Conservation (phyloP, 139 green algal species). For the Chlamydomonas schloesseri region DNA sequence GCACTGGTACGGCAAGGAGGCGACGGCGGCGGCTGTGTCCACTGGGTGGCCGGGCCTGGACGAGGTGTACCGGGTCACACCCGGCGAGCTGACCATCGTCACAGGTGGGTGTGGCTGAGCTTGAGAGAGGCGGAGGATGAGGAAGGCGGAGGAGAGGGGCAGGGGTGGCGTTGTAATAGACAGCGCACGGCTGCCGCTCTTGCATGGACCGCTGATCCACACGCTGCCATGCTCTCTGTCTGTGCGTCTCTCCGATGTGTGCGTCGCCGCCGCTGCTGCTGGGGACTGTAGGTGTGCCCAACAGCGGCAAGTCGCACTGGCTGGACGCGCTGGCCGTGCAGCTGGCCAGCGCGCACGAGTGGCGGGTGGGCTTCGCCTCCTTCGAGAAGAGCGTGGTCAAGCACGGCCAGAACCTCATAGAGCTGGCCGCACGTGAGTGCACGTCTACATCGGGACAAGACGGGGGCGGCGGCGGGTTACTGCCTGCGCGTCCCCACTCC, state of each 20-base stretch:
- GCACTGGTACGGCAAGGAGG: conserved; percentile 15
- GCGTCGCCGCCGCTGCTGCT: too few species aligned
- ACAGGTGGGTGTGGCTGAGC: conserved; percentile 74
- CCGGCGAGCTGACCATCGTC: conserved; percentile 96
- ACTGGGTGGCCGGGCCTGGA: conserved; percentile 90
- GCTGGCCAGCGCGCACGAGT: conserved; percentile 78
- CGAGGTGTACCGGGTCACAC: conserved; percentile 78
- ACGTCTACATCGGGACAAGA: too few species aligned
- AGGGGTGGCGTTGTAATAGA: too few species aligned
- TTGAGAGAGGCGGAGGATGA: background rate
- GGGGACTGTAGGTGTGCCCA: conserved; percentile 82
- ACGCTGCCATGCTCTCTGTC: background rate
- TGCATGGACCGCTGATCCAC: too few species aligned
- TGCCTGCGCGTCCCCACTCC: too few species aligned
- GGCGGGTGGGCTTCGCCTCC: conserved; percentile 91
- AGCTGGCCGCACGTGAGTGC: conserved; percentile 54
- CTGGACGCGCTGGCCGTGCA: conserved; percentile 95
- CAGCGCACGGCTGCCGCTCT: too few species aligned
- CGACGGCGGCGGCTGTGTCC: conserved; percentile 52
- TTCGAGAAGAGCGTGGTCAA: conserved; percentile 84
- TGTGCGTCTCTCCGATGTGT: background rate
- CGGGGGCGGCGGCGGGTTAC: background rate
- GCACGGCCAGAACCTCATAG: conserved; percentile 54
- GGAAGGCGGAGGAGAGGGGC: background rate
- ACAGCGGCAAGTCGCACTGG: conserved; percentile 97